Evolutionary conservation across 495 filamentous ascomycete species (phyloP).

Genomic region (Penicillium fimorum): DNA sequence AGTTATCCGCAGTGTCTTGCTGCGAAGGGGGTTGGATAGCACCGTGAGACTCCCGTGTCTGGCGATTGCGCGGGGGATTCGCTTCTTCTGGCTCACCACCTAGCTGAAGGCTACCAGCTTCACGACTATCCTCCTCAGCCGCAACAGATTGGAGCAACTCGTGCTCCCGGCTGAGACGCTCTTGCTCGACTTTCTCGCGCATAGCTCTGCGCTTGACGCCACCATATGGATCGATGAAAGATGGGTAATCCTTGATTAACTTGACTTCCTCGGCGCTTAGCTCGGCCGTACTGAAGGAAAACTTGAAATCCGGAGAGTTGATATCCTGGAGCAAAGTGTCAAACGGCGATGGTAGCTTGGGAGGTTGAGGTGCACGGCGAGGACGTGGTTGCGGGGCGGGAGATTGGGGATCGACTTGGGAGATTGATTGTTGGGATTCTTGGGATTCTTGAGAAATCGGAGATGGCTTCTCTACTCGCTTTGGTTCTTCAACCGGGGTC

Average conservation of each 20-base stretch:
- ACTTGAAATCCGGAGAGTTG: slow-evolving; percentile 57
- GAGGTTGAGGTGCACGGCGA: slow-evolving; percentile 18
- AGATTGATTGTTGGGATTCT: slow-evolving; percentile 24
- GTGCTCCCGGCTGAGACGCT: slow-evolving; percentile 61
- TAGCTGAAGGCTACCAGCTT: slow-evolving; percentile 83
- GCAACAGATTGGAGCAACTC: slow-evolving; percentile 51
- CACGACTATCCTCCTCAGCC: slow-evolving; percentile 57
- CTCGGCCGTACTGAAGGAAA: slow-evolving; percentile 54
- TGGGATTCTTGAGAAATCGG: slow-evolving; percentile 26
- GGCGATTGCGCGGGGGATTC: slow-evolving; percentile 50
- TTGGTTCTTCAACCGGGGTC: slow-evolving; percentile 42
- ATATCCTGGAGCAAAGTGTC: slow-evolving; percentile 53
- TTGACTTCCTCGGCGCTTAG: slow-evolving; percentile 54
- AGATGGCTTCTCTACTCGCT: slow-evolving; percentile 37
- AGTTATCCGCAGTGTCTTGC: slow-evolving; percentile 51
- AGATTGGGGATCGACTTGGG: slow-evolving; percentile 26
- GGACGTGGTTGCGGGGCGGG: slow-evolving; percentile 21
- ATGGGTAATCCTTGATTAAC: slow-evolving; percentile 63
- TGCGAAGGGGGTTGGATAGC: slow-evolving; percentile 75
- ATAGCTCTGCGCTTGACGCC: slow-evolving; percentile 72
- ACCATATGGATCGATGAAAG: slow-evolving; percentile 76
- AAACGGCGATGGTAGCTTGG: slow-evolving; percentile 36
- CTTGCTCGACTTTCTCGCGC: slow-evolving; percentile 63
- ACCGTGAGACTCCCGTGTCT: slow-evolving; percentile 49
- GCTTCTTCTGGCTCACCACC: slow-evolving; percentile 86